phyloP scores from a whole-genome alignment of 1,139 yeast genomes.

The Taiozyma sp. region DNA sequence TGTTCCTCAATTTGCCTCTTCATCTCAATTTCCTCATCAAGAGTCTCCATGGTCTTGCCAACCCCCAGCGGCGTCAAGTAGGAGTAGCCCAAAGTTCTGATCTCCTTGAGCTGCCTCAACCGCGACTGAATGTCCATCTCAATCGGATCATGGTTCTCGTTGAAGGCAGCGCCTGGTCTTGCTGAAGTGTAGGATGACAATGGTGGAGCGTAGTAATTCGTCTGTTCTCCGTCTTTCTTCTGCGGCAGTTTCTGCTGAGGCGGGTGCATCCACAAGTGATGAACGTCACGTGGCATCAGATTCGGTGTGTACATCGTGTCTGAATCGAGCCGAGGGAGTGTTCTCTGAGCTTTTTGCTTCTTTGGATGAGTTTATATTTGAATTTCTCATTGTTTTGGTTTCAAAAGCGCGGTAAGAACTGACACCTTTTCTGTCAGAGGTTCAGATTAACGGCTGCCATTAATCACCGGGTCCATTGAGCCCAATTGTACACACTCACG shows the following conservation, averaged over 20 bases:
- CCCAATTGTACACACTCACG: too few species aligned
- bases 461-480: too few species aligned
- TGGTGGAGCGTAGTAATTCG: slow-evolving; percentile 39
- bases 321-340: too few species aligned
- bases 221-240: background rate
- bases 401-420: too few species aligned
- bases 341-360: too few species aligned
- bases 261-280: slow-evolving; percentile 34
- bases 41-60: slow-evolving; percentile 47
- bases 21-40: slow-evolving; percentile 27
- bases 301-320: slow-evolving; percentile 42
- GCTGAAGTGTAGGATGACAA: slow-evolving; percentile 50
- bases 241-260: background rate
- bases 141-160: slow-evolving; percentile 1
- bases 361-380: too few species aligned
- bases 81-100: slow-evolving; percentile 45
- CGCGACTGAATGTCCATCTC: slow-evolving; percentile 28
- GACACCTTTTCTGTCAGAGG: too few species aligned
- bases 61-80: slow-evolving; percentile 53
- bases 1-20: slow-evolving; percentile 29
- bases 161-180: slow-evolving; percentile 39
- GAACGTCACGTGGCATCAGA: slow-evolving; percentile 39
- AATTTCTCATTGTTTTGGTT: too few species aligned
- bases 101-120: slow-evolving; percentile 37
- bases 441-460: too few species aligned